Evolutionary conservation across 2,329 filamentous ascomycete genomes (phyloP), one percentile per base, ranked within the genome.

Genomic region (Colletotrichum graminicola): DNA sequence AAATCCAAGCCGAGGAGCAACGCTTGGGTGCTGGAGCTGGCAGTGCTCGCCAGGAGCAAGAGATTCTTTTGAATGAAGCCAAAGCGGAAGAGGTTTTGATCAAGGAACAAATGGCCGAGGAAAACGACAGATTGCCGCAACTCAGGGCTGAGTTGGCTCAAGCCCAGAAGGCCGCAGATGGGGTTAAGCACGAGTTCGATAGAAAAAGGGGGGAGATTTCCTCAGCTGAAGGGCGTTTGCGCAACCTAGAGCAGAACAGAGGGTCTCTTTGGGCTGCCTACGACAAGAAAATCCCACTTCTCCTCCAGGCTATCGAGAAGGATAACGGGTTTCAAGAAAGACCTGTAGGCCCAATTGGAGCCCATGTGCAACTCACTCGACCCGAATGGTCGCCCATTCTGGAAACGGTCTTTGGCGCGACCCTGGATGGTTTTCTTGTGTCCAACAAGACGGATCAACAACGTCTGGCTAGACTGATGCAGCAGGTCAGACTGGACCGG

Each of bases 261-360:
- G 88, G 88, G 1, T 87, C 90, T 60, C 86, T 87, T 60, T 88
- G 89, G 55, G 87, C 87, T 68, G 91, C 88, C 0, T 98, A 92
- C 76, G 88, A 91, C 52, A 79, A 80, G 1, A 87, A 86, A 51
- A 88, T 97, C 76, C 84, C 86, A 1, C 81, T 84, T 2, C 87
- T 98, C 3, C 81, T 97, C 8, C 85, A 82, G 64, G 87, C 87
- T n/a, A 93, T 98, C 72, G 85, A 89, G 7, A 83, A 84, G n/a
- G 93, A 97, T 68, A 80, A 74, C 2, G 85, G 90, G 0, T 98
- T 97, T 77, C 83, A 85, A 32, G 83, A 88, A 54, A 91, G 88
- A 73, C 96, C 96, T 2, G 85, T 98, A 43, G 96, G 96, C 0
- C 96, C 96, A 0, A 84, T 98, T 18, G 96, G 95, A 39, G 84